Evolutionary conservation across 192 early-diverging fungal species (phyloP).

Genomic region (Dissophora ornata): DNA sequence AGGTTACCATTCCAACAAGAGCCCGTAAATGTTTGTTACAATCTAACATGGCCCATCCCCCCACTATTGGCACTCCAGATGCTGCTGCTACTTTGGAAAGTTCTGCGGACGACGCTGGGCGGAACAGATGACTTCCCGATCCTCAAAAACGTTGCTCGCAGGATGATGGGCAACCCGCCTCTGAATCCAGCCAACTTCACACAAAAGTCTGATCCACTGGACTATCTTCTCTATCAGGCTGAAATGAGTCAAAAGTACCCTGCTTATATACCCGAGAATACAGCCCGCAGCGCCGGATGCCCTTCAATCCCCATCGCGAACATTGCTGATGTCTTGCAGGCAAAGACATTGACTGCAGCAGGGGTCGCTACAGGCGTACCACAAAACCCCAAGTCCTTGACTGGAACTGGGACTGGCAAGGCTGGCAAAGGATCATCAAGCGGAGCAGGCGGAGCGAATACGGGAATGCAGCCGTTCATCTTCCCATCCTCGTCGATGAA

Average conservation of each 20-base stretch:
- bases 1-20: too few species aligned
- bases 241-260: conserved; percentile 72
- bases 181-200: conserved; percentile 17
- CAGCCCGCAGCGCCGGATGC: conserved; percentile 7
- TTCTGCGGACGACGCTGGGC: conserved; percentile 70
- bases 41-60: too few species aligned
- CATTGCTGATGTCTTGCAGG: conserved; percentile 31
- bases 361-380: conserved; percentile 9
- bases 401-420: conserved; percentile 15
- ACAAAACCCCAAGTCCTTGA: conserved; percentile 15
- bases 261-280: conserved; percentile 61
- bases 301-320: conserved; percentile 27
- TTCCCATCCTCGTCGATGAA: conserved; percentile 60
- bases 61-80: conserved; percentile 58
- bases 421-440: conserved; percentile 11
- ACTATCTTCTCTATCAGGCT: conserved; percentile 67
- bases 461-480: conserved; percentile 52
- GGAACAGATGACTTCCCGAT: conserved; percentile 58
- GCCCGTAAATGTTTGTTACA: too few species aligned
- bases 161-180: conserved; percentile 60
- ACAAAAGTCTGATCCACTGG: conserved; percentile 72
- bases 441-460: conserved; percentile 31
- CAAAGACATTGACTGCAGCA: conserved; percentile 9
- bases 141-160: conserved; percentile 62
- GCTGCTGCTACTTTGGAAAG: conserved; percentile 77